These are phyloP conservation scores for Penicilliopsis zonata DNA, from an alignment of 495 filamentous ascomycete species.

Conservation along the genomic window DNA sequence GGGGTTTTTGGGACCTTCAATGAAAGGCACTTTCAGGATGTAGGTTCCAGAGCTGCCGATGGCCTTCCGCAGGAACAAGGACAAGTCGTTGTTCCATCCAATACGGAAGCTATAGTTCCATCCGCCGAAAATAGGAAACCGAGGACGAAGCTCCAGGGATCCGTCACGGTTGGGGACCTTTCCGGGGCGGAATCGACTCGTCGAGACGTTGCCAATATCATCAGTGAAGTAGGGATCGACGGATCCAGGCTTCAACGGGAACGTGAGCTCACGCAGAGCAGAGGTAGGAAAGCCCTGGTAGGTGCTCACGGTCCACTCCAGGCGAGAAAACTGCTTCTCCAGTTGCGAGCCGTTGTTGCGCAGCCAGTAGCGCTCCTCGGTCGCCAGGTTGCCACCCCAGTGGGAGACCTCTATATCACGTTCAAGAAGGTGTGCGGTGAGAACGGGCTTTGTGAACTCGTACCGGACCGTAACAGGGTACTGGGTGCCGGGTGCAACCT, in stretches of 20 bases:
- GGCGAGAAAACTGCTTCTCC: constrained; percentile 71
- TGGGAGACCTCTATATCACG: constrained; percentile 91
- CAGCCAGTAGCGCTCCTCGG: constrained; percentile 87
- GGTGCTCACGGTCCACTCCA: constrained; percentile 58
- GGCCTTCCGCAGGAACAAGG: constrained; percentile 55
- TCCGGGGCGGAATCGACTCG: constrained; percentile 71
- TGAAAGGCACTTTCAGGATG: constrained; percentile 88
- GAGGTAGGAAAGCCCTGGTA: constrained; percentile 67
- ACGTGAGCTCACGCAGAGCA: constrained; percentile 70
- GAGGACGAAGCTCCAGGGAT: constrained; percentile 75
- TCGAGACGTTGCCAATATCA: constrained; percentile 94
- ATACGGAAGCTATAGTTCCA: constrained; percentile 97
- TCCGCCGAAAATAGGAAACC: constrained; percentile 87
- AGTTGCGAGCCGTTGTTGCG: constrained; percentile 78
- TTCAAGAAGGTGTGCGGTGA: constrained; percentile 62
- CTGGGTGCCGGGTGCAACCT: constrained; percentile 53
- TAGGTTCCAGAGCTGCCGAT: constrained; percentile 48
- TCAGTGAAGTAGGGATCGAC: constrained; percentile 88
- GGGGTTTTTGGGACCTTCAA: constrained; percentile 75
- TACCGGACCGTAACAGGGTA: constrained; percentile 72
- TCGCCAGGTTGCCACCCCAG: constrained; percentile 93
- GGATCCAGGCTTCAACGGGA: constrained; percentile 67
- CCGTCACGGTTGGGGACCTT: constrained; percentile 55
- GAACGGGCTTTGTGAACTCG: constrained; percentile 88
- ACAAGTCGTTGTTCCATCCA: constrained; percentile 83